Percentiles rank a stretch among this genome's conserved stretches.
These are phyloP conservation scores for Rhinocladiella mackenziei DNA, from an alignment of 2,329 filamentous ascomycete genomes.

Conservation along the genomic window DNA sequence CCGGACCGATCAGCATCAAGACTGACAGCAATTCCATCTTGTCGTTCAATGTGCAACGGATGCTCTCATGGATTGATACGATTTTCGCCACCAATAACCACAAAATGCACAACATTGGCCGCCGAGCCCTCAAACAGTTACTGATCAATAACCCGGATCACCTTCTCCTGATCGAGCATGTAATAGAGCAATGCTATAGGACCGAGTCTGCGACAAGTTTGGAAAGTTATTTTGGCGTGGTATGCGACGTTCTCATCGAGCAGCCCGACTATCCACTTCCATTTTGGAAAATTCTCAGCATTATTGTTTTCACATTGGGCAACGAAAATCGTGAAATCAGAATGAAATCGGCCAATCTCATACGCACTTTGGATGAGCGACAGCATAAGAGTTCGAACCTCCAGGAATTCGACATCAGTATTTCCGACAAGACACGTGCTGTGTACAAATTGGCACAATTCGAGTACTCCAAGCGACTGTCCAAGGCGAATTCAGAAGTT, in stretches of 20 bases:
- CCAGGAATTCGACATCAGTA: conserved; percentile 96
- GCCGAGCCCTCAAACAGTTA: conserved; percentile 81
- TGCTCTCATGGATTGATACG: conserved; percentile 91
- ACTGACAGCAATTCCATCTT: conserved; percentile 84
- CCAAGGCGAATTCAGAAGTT: conserved; percentile 80
- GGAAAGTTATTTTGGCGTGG: conserved; percentile 92
- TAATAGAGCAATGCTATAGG: conserved; percentile 85
- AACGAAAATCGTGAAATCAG: conserved; percentile 86
- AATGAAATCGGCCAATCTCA: conserved; percentile 76
- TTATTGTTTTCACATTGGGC: conserved; percentile 87
- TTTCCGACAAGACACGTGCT: conserved; percentile 95
- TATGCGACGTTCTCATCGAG: conserved; percentile 80
- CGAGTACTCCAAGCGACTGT: conserved; percentile 85
- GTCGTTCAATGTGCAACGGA: conserved; percentile 85
- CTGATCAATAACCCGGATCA: conserved; percentile 88
- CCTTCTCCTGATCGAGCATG: conserved; percentile 78
- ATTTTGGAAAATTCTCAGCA: conserved; percentile 85
- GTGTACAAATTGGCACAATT: conserved; percentile 98
- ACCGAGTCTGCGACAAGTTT: conserved; percentile 76
- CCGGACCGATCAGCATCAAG: conserved; percentile 73
- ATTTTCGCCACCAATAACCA: conserved; percentile 93
- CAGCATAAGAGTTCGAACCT: conserved; percentile 84
- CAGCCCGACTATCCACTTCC: conserved; percentile 75
- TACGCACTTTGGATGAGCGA: conserved; percentile 76
- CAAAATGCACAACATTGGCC: conserved; percentile 83